Percentiles rank a stretch among this genome's conserved stretches.
These are phyloP conservation scores for Sutorius eximius DNA, from an alignment of 1,284 basidiomycete genomes.

Conservation along the genomic window DNA sequence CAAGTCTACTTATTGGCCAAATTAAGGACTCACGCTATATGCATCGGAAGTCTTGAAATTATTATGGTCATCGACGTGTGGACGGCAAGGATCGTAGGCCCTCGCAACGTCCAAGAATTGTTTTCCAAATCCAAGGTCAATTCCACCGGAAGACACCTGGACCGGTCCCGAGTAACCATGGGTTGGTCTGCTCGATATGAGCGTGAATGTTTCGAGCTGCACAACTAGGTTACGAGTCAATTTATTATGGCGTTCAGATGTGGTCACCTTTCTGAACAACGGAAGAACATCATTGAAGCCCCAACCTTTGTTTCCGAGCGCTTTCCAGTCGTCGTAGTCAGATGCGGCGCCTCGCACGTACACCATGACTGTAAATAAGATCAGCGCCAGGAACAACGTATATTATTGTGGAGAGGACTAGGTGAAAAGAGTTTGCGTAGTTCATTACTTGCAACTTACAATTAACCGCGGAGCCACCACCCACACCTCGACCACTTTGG, in stretches of 20 bases:
- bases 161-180: conserved; percentile 58
- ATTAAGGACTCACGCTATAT: conserved; percentile 43
- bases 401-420: neutral
- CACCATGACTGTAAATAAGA: conserved; percentile 42
- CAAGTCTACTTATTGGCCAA: neutral
- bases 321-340: conserved; percentile 60
- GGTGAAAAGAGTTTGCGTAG: neutral
- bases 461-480: conserved; percentile 59
- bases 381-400: conserved; percentile 11
- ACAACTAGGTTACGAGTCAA: neutral
- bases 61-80: conserved; percentile 44
- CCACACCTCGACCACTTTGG: conserved; percentile 48
- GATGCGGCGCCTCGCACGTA: conserved; percentile 56
- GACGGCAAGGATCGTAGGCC: conserved; percentile 46
- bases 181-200: conserved; percentile 31
- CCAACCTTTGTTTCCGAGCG: conserved; percentile 56
- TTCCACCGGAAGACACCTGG: conserved; percentile 45
- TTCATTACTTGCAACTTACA: conserved; percentile 40
- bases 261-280: conserved; percentile 48
- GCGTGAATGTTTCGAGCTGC: conserved; percentile 54
- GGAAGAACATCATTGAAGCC: conserved; percentile 46
- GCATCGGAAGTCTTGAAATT: conserved; percentile 41
- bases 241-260: too few species aligned
- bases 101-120: conserved; percentile 47
- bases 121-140: conserved; percentile 39